Evolutionary conservation across 2,329 filamentous ascomycete genomes (phyloP).

Genomic region (Fusarium sp.): DNA sequence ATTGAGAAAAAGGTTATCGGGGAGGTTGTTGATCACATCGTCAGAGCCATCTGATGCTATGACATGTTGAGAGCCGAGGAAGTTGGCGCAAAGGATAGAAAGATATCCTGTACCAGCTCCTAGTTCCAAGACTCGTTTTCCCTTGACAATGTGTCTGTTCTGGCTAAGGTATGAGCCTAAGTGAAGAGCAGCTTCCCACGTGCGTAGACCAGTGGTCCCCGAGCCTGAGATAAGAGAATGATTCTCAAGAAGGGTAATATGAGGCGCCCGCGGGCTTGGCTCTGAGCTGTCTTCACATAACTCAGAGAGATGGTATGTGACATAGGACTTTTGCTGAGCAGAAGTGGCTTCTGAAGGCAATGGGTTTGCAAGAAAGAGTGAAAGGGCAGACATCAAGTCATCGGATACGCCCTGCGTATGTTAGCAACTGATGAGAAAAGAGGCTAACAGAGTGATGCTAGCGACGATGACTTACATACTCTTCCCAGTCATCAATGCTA

Average conservation of each 20-base stretch:
- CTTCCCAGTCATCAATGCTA: conserved; percentile 82
- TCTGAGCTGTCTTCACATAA: conserved; percentile 25
- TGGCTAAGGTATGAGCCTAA: conserved; percentile 74
- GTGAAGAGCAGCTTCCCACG: conserved; percentile 84
- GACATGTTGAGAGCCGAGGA: conserved; percentile 68
- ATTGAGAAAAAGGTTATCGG: conserved; percentile 76
- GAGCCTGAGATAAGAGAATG: conserved; percentile 74
- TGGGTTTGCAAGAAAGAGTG: conserved; percentile 70
- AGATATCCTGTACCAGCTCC: conserved; percentile 82
- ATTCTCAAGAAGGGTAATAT: conserved; percentile 75
- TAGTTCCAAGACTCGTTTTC: conserved; percentile 74
- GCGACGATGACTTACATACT: conserved; percentile 75
- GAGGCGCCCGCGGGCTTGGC: neutral
- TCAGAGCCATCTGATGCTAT: conserved; percentile 80
- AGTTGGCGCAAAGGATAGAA: conserved; percentile 77
- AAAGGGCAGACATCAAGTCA: conserved; percentile 76
- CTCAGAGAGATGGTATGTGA: conserved; percentile 72
- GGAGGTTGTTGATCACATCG: conserved; percentile 74
- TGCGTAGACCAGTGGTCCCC: conserved; percentile 80
- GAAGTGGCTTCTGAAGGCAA: conserved; percentile 72
- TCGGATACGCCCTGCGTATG: conserved; percentile 80
- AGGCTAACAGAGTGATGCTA: neutral
- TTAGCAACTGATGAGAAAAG: conserved; percentile 34
- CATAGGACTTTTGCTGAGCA: conserved; percentile 77
- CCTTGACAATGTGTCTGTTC: conserved; percentile 57